Evolutionary conservation across 2,329 filamentous ascomycete species (phyloP).

Genomic region (Cladosporium sp.): DNA sequence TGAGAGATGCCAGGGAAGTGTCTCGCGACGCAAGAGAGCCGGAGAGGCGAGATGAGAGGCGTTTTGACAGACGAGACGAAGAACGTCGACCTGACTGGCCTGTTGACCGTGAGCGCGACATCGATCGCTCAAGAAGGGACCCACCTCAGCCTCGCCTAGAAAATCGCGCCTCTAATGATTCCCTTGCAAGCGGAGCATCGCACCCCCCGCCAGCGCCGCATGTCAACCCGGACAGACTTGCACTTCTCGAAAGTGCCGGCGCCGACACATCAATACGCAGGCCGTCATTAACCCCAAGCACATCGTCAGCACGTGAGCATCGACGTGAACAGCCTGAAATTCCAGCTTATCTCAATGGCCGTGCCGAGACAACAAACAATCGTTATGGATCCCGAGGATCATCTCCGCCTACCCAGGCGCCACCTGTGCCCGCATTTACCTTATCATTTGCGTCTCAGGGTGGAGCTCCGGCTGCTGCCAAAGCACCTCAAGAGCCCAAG

Average conservation of each 20-base stretch:
- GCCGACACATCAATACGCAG: slow-evolving; percentile 25
- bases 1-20: slow-evolving; percentile 19
- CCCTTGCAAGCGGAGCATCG: slow-evolving; percentile 17
- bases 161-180: slow-evolving; percentile 24
- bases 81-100: slow-evolving; percentile 36
- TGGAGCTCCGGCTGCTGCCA: slow-evolving; percentile 24
- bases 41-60: slow-evolving; percentile 42
- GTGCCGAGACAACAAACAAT: slow-evolving; percentile 43
- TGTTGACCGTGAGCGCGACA: slow-evolving; percentile 35
- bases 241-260: slow-evolving; percentile 29
- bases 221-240: slow-evolving; percentile 30
- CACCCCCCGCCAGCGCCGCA: slow-evolving; percentile 21
- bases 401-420: slow-evolving; percentile 51
- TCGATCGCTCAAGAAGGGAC: slow-evolving; percentile 31
- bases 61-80: slow-evolving; percentile 43
- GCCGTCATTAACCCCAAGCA: slow-evolving; percentile 17
- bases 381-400: slow-evolving; percentile 44
- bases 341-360: slow-evolving; percentile 41
- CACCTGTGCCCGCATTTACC: slow-evolving; percentile 52
- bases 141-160: slow-evolving; percentile 27
- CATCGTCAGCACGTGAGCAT: slow-evolving; percentile 10
- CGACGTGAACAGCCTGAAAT: slow-evolving; percentile 31
- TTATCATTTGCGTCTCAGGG: slow-evolving; percentile 28
- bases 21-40: slow-evolving; percentile 30
- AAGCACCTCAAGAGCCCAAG: slow-evolving; percentile 20